Evolutionary conservation across 2,329 filamentous ascomycete species (phyloP), one percentile per base, ranked within the genome.

Genomic region (Apiospora arundinis): DNA sequence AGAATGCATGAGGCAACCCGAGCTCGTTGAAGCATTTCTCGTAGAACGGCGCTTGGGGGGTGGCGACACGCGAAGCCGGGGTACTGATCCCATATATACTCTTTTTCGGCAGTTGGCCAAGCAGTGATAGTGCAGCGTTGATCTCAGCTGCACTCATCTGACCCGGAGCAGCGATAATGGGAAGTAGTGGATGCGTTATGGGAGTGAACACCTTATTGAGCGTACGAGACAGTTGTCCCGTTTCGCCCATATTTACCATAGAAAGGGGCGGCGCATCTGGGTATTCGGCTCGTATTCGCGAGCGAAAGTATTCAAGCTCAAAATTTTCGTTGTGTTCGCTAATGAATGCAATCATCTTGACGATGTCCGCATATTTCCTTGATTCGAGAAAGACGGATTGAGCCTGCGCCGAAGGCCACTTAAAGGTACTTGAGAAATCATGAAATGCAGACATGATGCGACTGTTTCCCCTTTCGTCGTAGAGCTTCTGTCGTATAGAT

Each of bases 401-500:
- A 1, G 93, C 93, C 75, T 92, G 88, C 8, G 88, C 82, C 0
- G 93, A 93, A 0, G 92, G 92, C 94, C 94, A 97, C 77, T 92
- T 93, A 86, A 95, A 95, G 0, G 86, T 91, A 1, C 93, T 93
- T 0, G 93, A 95, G 78, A 95, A 95, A 83, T 96, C 94, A 80
- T 97, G 94, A 77, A 95, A 96, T 16, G 94, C 94, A n/a, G 93
- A 95, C 85, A 97, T 95, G 81, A 97, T 94, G 74, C 92, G 92
- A 77, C 92, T 95, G 81, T 91, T 93, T 2, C 93, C 93, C 75
- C 92, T 92, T 70, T 89, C 87, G 75, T 92, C 89, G 69, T 90
- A 92, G 12, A 97, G 82, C 72, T 85, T 87, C 73, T 86, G 86
- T 73, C 94, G 87, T 70, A 97, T 93, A 8, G 89, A 85, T 79